A percentile compares a stretch with the other conserved stretches of the same genome.
Evolutionary conservation across 2,329 filamentous ascomycete genomes (phyloP).

Genomic region (Venturia aucupariae): DNA sequence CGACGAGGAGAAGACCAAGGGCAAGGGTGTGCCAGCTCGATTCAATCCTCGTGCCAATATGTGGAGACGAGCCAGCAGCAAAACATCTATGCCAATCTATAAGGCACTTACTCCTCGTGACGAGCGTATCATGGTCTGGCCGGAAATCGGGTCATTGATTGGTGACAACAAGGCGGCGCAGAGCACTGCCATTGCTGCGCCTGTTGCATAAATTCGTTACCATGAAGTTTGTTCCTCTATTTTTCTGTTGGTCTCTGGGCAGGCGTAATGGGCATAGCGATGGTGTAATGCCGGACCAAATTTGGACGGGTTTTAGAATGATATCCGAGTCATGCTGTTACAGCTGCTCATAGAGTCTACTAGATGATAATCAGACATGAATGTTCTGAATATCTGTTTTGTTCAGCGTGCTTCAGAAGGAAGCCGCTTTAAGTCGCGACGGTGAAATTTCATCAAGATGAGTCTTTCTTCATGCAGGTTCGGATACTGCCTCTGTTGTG

Average conservation of each 20-base stretch:
- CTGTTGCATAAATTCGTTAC: slow-evolving; percentile 15
- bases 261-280: slow-evolving; percentile 5
- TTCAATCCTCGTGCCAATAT: slow-evolving; percentile 62
- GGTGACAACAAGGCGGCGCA: slow-evolving; percentile 11
- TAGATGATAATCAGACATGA: neutral
- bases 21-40: slow-evolving; percentile 47
- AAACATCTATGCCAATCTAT: slow-evolving; percentile 43
- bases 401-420: neutral
- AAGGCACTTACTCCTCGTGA: slow-evolving; percentile 46
- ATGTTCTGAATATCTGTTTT: neutral
- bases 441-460: neutral
- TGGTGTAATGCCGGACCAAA: neutral
- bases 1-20: slow-evolving; percentile 52
- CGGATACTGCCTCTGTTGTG: neutral
- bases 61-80: slow-evolving; percentile 46
- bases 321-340: neutral
- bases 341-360: neutral
- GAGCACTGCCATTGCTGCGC: slow-evolving; percentile 14
- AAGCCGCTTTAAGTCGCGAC: neutral
- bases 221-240: too few relatives aligned
- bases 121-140: slow-evolving; percentile 56
- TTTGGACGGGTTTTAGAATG: neutral
- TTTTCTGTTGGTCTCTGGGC: neutral
- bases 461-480: neutral
- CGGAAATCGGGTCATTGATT: slow-evolving; percentile 40